These are phyloP conservation scores for Amylocystis lapponica DNA, from an alignment of 768 basidiomycete species.

Conservation along the genomic window DNA sequence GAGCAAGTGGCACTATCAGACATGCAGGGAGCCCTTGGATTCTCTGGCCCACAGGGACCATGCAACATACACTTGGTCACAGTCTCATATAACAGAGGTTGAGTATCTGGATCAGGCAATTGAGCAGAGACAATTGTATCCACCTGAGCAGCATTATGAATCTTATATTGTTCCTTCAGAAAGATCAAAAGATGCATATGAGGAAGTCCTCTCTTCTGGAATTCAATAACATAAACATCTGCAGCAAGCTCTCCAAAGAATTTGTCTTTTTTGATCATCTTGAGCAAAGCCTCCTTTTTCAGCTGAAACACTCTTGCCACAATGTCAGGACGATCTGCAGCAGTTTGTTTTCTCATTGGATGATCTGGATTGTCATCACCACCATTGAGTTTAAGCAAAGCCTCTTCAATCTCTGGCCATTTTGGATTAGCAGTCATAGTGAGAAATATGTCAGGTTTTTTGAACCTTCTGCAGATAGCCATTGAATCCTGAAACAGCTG, in stretches of 20 bases:
- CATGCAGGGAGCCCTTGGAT: too few species aligned
- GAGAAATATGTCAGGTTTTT: slow-evolving; percentile 40
- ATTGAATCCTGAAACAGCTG: slow-evolving; percentile 41
- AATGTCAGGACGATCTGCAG: slow-evolving; percentile 42
- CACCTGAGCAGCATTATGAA: slow-evolving; percentile 30
- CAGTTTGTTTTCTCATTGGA: slow-evolving; percentile 33
- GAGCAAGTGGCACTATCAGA: slow-evolving; percentile 31
- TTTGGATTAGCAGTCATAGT: slow-evolving; percentile 48
- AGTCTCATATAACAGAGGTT: slow-evolving; percentile 35
- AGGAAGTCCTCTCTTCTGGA: slow-evolving; percentile 52
- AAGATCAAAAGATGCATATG: slow-evolving; percentile 49
- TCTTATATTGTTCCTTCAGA: slow-evolving; percentile 27
- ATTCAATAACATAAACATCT: slow-evolving; percentile 48
- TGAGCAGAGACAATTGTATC: slow-evolving; percentile 36
- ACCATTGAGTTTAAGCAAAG: slow-evolving; percentile 21
- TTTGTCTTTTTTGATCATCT: slow-evolving; percentile 32
- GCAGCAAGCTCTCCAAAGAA: slow-evolving; percentile 39
- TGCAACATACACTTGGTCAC: slow-evolving; percentile 42
- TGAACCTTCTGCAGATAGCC: slow-evolving; percentile 34
- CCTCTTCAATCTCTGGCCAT: slow-evolving; percentile 40
- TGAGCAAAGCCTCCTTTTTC: slow-evolving; percentile 30
- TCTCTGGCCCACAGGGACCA: slow-evolving; percentile 42
- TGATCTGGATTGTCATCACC: too few species aligned
- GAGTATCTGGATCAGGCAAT: slow-evolving; percentile 34
- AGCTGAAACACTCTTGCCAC: slow-evolving; percentile 39